These are phyloP conservation scores for Mesembryanthemum crystallinum DNA, from an alignment of 148 eudicot genomes.

Conservation along the genomic window DNA sequence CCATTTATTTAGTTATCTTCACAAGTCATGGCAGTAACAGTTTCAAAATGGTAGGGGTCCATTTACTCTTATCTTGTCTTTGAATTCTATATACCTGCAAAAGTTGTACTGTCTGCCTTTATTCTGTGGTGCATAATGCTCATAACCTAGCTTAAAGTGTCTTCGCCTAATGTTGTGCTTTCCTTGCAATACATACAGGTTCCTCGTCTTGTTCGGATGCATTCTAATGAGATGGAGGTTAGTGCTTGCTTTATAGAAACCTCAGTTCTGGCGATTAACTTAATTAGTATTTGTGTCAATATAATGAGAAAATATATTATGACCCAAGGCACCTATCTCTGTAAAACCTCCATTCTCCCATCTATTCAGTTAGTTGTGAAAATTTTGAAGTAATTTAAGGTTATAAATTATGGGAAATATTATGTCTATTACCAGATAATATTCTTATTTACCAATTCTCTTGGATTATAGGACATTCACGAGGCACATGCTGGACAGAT, in stretches of 20 bases:
- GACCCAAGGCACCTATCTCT: no score
- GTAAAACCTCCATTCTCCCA: no score
- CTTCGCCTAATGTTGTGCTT: neutral
- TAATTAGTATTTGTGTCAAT: no score
- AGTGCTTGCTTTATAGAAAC: constrained; percentile 18
- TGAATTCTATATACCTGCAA: neutral
- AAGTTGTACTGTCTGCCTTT: neutral
- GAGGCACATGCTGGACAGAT: constrained; percentile 99
- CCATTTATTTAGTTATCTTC: neutral
- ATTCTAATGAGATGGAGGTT: constrained; percentile 97
- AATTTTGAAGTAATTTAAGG: no score
- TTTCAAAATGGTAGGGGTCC: neutral
- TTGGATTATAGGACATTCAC: constrained; percentile 73
- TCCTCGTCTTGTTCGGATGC: constrained; percentile 94
- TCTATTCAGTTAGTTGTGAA: no score
- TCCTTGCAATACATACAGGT: constrained; percentile 63
- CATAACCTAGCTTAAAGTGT: neutral
- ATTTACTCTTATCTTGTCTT: neutral
- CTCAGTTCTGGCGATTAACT: no score
- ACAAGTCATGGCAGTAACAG: neutral
- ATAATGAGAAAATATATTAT: no score
- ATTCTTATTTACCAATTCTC: constrained; percentile 6
- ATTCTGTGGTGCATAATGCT: neutral
- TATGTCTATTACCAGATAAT: neutral
- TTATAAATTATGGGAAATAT: no score